These are phyloP conservation scores for Leccinellum luteum DNA, from an alignment of 768 basidiomycete species.

Conservation along the genomic window DNA sequence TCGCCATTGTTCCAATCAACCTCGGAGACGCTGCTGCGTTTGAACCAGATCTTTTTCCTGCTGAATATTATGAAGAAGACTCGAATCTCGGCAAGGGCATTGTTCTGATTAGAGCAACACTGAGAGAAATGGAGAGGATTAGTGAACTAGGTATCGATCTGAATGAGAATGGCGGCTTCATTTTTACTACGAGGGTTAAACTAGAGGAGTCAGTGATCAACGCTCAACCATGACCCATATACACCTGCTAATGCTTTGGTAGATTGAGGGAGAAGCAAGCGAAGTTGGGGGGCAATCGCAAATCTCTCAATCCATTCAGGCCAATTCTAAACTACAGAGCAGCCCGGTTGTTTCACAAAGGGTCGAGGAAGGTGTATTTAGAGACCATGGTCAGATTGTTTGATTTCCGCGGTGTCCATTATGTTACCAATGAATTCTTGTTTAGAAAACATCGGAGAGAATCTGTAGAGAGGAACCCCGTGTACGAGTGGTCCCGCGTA, in stretches of 20 bases:
- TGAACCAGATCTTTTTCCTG: neutral
- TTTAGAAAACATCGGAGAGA: constrained; percentile 9
- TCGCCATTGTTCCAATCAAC: neutral
- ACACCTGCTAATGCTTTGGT: neutral
- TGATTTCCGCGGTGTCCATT: neutral
- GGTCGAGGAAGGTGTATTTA: neutral
- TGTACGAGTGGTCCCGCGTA: constrained; percentile 1
- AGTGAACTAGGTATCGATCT: neutral
- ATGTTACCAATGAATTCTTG: neutral
- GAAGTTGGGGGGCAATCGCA: neutral
- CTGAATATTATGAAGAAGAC: neutral
- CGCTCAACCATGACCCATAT: neutral
- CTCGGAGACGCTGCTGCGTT: neutral
- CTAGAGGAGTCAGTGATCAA: neutral
- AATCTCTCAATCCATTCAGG: constrained; percentile 5
- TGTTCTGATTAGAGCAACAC: constrained; percentile 1
- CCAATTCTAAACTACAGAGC: neutral
- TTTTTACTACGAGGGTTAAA: neutral
- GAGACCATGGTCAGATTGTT: neutral
- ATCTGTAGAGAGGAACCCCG: neutral
- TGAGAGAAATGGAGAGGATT: constrained; percentile 6
- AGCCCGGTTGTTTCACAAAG: neutral
- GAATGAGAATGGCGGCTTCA: neutral
- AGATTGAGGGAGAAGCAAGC: neutral
- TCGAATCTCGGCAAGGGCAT: neutral